Conservation (phyloP, 1,139 yeast genomes). For the Pichia sp. region DNA sequence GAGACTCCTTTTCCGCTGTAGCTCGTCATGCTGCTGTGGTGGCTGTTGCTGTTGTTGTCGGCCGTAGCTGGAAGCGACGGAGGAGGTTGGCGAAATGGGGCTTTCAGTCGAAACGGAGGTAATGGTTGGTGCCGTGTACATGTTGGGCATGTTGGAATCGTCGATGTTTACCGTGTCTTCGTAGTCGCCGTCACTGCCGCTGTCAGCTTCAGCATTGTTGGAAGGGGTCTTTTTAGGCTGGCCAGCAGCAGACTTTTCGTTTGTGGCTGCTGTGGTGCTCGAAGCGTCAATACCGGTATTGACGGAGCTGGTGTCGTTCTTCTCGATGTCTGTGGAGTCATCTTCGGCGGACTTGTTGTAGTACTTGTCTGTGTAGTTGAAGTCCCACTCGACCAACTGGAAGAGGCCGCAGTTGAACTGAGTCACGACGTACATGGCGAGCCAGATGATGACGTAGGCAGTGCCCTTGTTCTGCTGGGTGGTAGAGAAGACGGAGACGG, state of each 20-base stretch:
- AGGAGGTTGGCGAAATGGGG: conserved; percentile 16
- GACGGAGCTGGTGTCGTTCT: background rate
- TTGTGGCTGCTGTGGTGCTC: background rate
- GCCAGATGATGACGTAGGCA: conserved; percentile 80
- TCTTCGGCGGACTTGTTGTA: conserved; percentile 6
- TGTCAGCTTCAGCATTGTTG: background rate
- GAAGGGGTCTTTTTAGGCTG: background rate
- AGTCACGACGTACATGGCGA: conserved; percentile 66
- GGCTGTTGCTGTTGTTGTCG: background rate
- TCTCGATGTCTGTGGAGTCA: background rate
- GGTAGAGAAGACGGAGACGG: conserved; percentile 55
- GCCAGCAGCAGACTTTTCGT: background rate
- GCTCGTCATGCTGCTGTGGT: background rate
- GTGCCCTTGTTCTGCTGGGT: conserved; percentile 72
- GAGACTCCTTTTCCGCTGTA: background rate
- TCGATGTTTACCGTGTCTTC: background rate
- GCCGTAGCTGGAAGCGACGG: background rate
- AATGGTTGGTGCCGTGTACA: background rate
- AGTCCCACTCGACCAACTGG: conserved; percentile 66
- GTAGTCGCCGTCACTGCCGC: background rate
- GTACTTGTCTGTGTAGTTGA: conserved; percentile 30
- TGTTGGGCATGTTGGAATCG: background rate
- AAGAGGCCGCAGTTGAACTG: conserved; percentile 78
- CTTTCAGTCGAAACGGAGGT: background rate
- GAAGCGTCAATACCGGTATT: background rate